Percentiles rank a stretch among this genome's conserved stretches.
Evolutionary conservation across 2,329 filamentous ascomycete genomes (phyloP).

Genomic region (Fusarium veterinarium): DNA sequence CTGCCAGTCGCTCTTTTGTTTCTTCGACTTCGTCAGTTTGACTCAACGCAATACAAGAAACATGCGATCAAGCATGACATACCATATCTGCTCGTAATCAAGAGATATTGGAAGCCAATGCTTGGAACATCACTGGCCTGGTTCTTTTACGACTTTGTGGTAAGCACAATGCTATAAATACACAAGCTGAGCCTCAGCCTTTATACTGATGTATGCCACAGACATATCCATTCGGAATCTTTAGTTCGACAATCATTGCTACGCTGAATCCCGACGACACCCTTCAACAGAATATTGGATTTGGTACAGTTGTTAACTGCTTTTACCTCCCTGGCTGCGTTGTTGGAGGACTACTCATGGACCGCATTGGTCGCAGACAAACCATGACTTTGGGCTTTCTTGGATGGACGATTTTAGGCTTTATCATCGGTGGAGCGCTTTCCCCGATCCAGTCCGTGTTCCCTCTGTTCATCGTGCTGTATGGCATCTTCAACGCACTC

Average conservation of each 20-base stretch:
- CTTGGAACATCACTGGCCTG: not conserved
- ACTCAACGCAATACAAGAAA: not conserved
- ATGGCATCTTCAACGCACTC: not conserved
- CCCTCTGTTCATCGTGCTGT: not conserved
- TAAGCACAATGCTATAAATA: not conserved
- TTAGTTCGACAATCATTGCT: not conserved
- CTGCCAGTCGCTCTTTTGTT: not conserved
- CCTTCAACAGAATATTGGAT: not conserved
- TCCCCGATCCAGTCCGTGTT: not conserved
- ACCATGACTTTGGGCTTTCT: constrained; percentile 1
- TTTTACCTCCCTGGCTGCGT: not conserved
- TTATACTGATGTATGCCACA: not conserved
- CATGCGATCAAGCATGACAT: not conserved
- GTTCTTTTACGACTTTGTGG: constrained; percentile 2
- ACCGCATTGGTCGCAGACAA: not conserved
- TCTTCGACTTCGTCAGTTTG: not conserved
- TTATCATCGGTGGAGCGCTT: not conserved
- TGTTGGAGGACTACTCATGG: not conserved
- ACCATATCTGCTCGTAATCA: not conserved
- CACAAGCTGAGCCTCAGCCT: too few species aligned
- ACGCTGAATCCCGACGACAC: not conserved
- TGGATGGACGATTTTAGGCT: not conserved
- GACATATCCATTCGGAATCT: not conserved
- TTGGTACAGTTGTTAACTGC: not conserved
- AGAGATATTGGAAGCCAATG: not conserved